Conservation (phyloP, 2,329 filamentous ascomycete genomes). For the Xylariaceae sp. region DNA sequence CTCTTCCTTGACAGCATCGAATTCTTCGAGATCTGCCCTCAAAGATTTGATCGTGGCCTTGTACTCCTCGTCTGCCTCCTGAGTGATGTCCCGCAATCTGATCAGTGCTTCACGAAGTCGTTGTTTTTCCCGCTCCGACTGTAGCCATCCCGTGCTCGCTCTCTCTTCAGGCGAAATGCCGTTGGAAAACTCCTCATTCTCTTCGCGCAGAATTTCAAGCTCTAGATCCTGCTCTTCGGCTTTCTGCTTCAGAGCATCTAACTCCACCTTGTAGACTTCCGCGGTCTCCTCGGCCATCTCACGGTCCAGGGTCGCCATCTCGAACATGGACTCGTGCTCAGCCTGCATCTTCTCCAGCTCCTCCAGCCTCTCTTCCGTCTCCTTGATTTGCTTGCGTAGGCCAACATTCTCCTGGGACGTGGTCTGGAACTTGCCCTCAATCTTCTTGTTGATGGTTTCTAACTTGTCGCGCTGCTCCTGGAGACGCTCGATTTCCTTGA, state of each 20-base stretch:
- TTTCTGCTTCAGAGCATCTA: slow-evolving; percentile 68
- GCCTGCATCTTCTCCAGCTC: slow-evolving; percentile 66
- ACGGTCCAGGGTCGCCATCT: slow-evolving; percentile 80
- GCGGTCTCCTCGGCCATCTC: slow-evolving; percentile 95
- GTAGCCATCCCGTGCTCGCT: slow-evolving; percentile 78
- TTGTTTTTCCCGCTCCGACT: slow-evolving; percentile 87
- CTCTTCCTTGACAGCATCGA: slow-evolving; percentile 58
- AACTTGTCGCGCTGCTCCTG: slow-evolving; percentile 72
- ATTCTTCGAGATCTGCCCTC: slow-evolving; percentile 66
- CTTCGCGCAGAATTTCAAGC: slow-evolving; percentile 76
- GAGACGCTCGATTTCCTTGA: slow-evolving; percentile 70
- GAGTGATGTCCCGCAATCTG: slow-evolving; percentile 75
- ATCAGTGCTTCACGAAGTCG: slow-evolving; percentile 78
- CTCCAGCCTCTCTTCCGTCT: slow-evolving; percentile 62
- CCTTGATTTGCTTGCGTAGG: slow-evolving; percentile 69
- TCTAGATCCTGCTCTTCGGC: slow-evolving; percentile 82
- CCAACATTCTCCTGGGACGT: slow-evolving; percentile 74
- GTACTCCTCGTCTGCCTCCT: slow-evolving; percentile 75
- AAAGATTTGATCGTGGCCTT: slow-evolving; percentile 65
- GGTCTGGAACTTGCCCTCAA: slow-evolving; percentile 82
- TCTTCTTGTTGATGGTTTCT: slow-evolving; percentile 78
- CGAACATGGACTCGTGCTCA: slow-evolving; percentile 77
- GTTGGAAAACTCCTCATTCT: slow-evolving; percentile 75
- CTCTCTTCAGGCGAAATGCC: slow-evolving; percentile 86
- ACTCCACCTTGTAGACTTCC: slow-evolving; percentile 72